Conservation (phyloP, 2,329 filamentous ascomycete species). For the Curvularia eragrostidis region DNA sequence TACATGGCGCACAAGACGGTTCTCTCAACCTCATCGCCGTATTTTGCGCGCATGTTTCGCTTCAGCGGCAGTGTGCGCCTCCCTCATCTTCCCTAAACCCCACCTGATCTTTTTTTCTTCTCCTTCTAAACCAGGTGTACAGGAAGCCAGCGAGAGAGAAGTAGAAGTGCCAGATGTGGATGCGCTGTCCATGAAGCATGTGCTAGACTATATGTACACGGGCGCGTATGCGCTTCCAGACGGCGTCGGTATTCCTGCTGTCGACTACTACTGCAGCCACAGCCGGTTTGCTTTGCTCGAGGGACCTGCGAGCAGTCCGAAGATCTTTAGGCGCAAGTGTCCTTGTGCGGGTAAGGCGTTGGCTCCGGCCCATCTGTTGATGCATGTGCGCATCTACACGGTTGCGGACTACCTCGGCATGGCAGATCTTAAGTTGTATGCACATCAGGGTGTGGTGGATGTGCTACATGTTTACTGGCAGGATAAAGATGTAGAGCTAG, state of each 20-base stretch:
- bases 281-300: conserved; percentile 1
- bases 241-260: background rate
- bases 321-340: conserved; percentile 14
- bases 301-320: background rate
- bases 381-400: conserved; percentile 15
- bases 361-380: conserved; percentile 6
- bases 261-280: conserved; percentile 14
- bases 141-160: background rate
- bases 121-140: background rate
- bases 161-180: conserved; percentile 1
- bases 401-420: conserved; percentile 17
- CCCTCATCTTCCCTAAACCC: background rate
- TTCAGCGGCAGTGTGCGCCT: conserved; percentile 12
- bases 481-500: conserved; percentile 5
- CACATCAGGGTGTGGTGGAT: conserved; percentile 3
- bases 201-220: conserved; percentile 19
- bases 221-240: conserved; percentile 8
- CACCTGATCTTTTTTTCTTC: background rate
- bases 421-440: conserved; percentile 6
- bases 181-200: conserved; percentile 5
- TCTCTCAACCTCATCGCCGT: conserved; percentile 4
- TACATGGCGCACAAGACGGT: conserved; percentile 10
- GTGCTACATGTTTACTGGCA: conserved; percentile 20
- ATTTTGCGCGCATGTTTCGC: conserved; percentile 18
- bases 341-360: conserved; percentile 8